A percentile compares a stretch with the other conserved stretches of the same genome.
Evolutionary conservation across 2,329 filamentous ascomycete genomes (phyloP).

Genomic region (Ceratocystiopsis sp.): DNA sequence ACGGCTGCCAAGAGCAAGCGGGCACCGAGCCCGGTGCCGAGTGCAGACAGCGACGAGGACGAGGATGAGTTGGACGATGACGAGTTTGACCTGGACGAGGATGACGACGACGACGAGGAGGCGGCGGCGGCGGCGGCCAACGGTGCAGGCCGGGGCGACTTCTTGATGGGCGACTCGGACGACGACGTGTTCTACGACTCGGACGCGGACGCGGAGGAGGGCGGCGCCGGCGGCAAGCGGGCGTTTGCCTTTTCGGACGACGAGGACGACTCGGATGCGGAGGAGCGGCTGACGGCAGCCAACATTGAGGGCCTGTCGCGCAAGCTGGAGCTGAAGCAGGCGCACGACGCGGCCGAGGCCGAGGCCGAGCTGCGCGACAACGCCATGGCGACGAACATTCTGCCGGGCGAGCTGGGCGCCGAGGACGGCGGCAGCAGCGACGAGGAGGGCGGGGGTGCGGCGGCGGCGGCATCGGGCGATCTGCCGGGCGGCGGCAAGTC

Average conservation of each 20-base stretch:
- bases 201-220: constrained; percentile 38
- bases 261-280: constrained; percentile 75
- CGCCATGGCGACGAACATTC: constrained; percentile 86
- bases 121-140: constrained; percentile 25
- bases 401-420: constrained; percentile 50
- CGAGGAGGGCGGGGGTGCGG: constrained; percentile 1
- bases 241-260: constrained; percentile 86
- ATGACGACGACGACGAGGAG: constrained; percentile 24
- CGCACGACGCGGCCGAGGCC: constrained; percentile 65
- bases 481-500: constrained; percentile 11
- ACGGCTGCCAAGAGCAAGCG: constrained; percentile 9
- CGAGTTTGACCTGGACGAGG: constrained; percentile 17
- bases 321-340: constrained; percentile 63
- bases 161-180: constrained; percentile 21
- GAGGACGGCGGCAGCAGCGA: constrained; percentile 22
- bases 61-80: constrained; percentile 12
- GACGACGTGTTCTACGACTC: constrained; percentile 36
- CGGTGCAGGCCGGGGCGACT: too few relatives aligned
- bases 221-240: constrained; percentile 22
- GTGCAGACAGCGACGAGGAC: constrained; percentile 6
- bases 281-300: constrained; percentile 82
- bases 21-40: constrained; percentile 8
- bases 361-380: constrained; percentile 73
- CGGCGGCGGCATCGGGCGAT: constrained; percentile 40
- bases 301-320: constrained; percentile 87